phyloP scores from a whole-genome alignment of 371 early-diverging fungal genomes.

The Mucor circinelloides region DNA sequence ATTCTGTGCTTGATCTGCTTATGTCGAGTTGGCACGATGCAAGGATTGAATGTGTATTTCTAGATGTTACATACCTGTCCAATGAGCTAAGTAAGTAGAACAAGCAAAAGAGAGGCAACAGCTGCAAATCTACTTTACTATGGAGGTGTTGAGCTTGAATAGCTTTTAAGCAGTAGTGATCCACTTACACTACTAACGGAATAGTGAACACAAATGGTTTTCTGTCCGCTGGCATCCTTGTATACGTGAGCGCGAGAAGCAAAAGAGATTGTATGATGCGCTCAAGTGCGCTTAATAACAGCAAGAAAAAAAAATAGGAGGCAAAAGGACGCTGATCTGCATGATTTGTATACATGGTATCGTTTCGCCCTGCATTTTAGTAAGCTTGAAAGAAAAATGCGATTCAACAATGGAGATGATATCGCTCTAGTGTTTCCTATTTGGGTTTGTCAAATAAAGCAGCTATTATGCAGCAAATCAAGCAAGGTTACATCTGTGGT shows the following conservation, averaged over 20 bases:
- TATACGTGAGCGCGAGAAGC: background rate
- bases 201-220: slow-evolving; percentile 1
- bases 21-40: slow-evolving; percentile 21
- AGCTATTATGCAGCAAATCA: background rate
- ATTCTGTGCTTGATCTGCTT: slow-evolving; percentile 33
- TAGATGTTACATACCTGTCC: slow-evolving; percentile 5
- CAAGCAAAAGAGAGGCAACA: slow-evolving; percentile 12
- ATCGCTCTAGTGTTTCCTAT: background rate
- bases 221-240: background rate
- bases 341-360: background rate
- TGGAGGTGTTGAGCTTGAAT: background rate
- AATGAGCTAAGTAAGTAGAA: slow-evolving; percentile 16
- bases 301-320: background rate
- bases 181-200: slow-evolving; percentile 6
- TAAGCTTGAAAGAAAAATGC: background rate
- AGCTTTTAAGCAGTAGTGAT: background rate
- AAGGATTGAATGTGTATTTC: background rate
- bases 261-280: background rate
- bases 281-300: background rate
- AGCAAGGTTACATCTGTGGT: background rate
- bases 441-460: background rate
- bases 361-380: background rate
- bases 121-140: slow-evolving; percentile 14
- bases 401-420: too few species aligned
- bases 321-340: background rate